These are phyloP conservation scores for Cucumis melo DNA, from an alignment of 306 rosid species.

Conservation along the genomic window DNA sequence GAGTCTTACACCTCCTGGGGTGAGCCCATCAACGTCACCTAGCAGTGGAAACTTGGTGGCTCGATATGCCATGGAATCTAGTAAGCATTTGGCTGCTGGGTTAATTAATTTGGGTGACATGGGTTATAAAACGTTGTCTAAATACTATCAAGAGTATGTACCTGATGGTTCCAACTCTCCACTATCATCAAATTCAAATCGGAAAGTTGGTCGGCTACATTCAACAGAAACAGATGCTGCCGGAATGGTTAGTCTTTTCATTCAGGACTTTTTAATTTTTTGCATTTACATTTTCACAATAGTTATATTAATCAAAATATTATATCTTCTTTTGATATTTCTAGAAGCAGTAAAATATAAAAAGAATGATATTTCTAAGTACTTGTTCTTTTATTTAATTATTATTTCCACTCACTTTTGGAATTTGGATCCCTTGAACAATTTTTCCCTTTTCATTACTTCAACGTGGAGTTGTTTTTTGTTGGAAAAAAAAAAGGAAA, in stretches of 20 bases:
- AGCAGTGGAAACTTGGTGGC: slow-evolving; percentile 79
- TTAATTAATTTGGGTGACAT: slow-evolving; percentile 76
- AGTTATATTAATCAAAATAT: neutral
- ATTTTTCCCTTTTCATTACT: neutral
- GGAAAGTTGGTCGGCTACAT: slow-evolving; percentile 68
- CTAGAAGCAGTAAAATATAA: neutral
- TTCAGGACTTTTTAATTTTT: neutral
- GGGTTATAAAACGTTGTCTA: slow-evolving; percentile 87
- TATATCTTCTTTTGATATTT: neutral
- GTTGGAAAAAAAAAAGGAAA: too few species aligned
- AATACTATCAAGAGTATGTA: slow-evolving; percentile 74
- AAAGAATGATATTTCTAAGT: neutral
- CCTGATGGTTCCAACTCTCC: slow-evolving; percentile 95
- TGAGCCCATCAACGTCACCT: slow-evolving; percentile 93
- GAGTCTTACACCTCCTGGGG: slow-evolving; percentile 77
- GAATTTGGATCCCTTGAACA: too few species aligned
- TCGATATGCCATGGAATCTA: slow-evolving; percentile 95
- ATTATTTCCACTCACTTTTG: neutral
- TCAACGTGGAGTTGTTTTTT: neutral
- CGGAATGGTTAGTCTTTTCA: slow-evolving; percentile 71
- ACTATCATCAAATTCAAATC: slow-evolving; percentile 55
- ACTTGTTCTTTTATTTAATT: neutral
- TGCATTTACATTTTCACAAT: neutral
- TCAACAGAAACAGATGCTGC: slow-evolving; percentile 57
- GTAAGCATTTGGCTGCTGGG: slow-evolving; percentile 90